These are phyloP conservation scores for Globisporangium cystogenes DNA, from an alignment of 352 stramenopile species.

Conservation along the genomic window DNA sequence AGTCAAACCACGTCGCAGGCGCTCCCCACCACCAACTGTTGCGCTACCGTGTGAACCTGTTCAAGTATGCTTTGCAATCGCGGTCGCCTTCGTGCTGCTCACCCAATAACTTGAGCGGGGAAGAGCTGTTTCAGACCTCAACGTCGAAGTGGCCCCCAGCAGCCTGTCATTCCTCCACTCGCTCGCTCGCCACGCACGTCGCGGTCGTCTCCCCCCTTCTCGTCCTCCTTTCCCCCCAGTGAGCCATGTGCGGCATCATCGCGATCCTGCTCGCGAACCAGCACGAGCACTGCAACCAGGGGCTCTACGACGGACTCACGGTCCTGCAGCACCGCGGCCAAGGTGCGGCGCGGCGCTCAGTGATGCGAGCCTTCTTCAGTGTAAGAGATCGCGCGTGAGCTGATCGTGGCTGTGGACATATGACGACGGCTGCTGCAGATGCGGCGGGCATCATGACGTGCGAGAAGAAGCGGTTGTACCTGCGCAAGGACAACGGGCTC, in stretches of 20 bases:
- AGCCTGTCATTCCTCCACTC: neutral
- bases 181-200: neutral
- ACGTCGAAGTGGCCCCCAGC: conserved; percentile 1
- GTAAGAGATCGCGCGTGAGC: too few species aligned
- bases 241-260: conserved; percentile 96
- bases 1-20: neutral
- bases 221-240: neutral
- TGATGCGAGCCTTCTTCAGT: too few species aligned
- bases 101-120: neutral
- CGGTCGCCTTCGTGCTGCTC: too few species aligned
- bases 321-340: conserved; percentile 98
- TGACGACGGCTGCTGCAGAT: conserved; percentile 25
- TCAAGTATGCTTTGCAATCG: neutral
- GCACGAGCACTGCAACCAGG: conserved; percentile 92
- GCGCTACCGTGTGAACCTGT: neutral
- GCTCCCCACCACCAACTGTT: neutral
- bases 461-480: conserved; percentile 90
- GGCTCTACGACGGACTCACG: conserved; percentile 96
- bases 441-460: conserved; percentile 96
- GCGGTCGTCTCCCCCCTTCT: neutral
- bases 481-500: conserved; percentile 98
- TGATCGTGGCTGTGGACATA: too few species aligned
- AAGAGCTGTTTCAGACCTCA: neutral
- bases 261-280: conserved; percentile 95
- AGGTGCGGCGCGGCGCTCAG: too few species aligned